phyloP scores from a whole-genome alignment of 805 yeast genomes.

The Myxozyma neglecta region DNA sequence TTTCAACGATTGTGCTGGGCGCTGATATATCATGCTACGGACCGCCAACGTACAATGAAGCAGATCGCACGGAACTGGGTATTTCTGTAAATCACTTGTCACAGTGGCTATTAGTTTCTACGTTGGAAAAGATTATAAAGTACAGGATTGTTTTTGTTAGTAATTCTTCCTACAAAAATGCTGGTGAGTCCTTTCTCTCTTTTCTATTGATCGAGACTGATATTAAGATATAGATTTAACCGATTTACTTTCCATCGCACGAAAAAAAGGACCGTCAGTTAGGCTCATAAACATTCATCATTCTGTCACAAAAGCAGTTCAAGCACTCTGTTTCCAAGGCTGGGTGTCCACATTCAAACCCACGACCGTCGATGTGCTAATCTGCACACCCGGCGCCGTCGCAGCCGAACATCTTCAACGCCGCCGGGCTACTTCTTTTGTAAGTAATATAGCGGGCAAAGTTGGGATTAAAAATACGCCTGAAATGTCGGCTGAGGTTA shows the following conservation, averaged over 20 bases:
- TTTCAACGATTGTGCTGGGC: slow-evolving; percentile 27
- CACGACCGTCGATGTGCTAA: slow-evolving; percentile 20
- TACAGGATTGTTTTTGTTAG: slow-evolving; percentile 30
- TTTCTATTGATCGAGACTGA: not conserved
- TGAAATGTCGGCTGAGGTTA: slow-evolving; percentile 12
- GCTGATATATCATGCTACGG: slow-evolving; percentile 28
- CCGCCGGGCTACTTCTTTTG: not conserved
- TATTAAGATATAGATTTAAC: slow-evolving; percentile 5
- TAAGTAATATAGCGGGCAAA: slow-evolving; percentile 3
- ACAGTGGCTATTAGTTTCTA: slow-evolving; percentile 28
- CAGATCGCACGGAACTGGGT: slow-evolving; percentile 21
- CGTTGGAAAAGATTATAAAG: slow-evolving; percentile 8
- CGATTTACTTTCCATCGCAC: not conserved
- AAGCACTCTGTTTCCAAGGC: slow-evolving; percentile 17
- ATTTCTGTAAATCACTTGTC: slow-evolving; percentile 28
- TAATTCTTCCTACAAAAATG: slow-evolving; percentile 11
- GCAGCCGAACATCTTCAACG: not conserved
- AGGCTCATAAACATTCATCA: not conserved
- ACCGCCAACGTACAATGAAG: slow-evolving; percentile 26
- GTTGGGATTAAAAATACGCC: slow-evolving; percentile 18
- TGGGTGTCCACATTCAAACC: slow-evolving; percentile 14
- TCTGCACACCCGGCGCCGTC: slow-evolving; percentile 14
- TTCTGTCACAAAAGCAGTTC: slow-evolving; percentile 19
- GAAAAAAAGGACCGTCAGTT: not conserved
- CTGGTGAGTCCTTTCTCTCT: slow-evolving; percentile 5